These are phyloP conservation scores for Dactylonectria macrodidyma DNA, from an alignment of 2,329 filamentous ascomycete genomes.

Conservation along the genomic window DNA sequence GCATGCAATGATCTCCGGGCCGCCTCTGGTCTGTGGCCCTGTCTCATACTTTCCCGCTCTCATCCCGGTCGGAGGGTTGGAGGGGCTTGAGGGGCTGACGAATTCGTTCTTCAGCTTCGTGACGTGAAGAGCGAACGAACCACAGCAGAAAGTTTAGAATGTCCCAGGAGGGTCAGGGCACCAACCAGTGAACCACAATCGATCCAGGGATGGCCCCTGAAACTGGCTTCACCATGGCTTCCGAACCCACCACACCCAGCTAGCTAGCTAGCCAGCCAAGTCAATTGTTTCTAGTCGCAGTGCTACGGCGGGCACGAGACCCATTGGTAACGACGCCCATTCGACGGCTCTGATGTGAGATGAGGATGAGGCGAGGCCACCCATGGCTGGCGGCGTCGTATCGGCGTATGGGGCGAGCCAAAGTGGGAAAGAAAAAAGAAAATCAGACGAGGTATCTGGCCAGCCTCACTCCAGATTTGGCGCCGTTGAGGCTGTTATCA, in stretches of 20 bases:
- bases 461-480: slow-evolving; percentile 17
- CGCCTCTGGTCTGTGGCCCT: slow-evolving; percentile 13
- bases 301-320: slow-evolving; percentile 41
- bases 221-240: slow-evolving; percentile 44
- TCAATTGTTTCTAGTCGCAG: slow-evolving; percentile 35
- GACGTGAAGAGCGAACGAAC: slow-evolving; percentile 23
- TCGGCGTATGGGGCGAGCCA: slow-evolving; percentile 32
- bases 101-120: slow-evolving; percentile 44
- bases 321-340: slow-evolving; percentile 42
- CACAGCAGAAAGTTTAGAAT: slow-evolving; percentile 15
- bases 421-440: slow-evolving; percentile 22
- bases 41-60: slow-evolving; percentile 12
- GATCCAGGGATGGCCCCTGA: slow-evolving; percentile 48
- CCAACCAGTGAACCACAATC: background rate
- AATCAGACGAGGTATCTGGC: slow-evolving; percentile 23
- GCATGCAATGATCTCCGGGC: slow-evolving; percentile 24
- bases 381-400: background rate
- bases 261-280: slow-evolving; percentile 18
- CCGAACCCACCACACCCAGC: slow-evolving; percentile 32
- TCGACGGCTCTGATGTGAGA: slow-evolving; percentile 22
- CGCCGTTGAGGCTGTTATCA: slow-evolving; percentile 27
- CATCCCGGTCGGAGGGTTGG: background rate
- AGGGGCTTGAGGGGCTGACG: slow-evolving; percentile 19
- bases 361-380: slow-evolving; percentile 36
- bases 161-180: slow-evolving; percentile 3